A percentile compares a stretch with the other conserved stretches of the same genome.
Evolutionary conservation across 371 early-diverging fungal species (phyloP).

Genomic region (Mucor sp.): DNA sequence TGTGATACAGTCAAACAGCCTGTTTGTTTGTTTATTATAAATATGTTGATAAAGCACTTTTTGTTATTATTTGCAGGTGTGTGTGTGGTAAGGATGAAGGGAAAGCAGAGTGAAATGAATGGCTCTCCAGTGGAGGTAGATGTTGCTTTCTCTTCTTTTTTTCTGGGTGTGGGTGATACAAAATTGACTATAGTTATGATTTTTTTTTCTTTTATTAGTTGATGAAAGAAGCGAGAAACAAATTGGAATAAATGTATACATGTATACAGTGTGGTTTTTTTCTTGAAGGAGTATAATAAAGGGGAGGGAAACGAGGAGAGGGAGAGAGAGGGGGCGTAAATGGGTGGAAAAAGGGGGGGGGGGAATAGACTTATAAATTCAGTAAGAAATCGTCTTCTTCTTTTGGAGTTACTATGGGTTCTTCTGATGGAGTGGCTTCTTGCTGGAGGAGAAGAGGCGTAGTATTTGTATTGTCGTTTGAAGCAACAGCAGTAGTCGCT

Average conservation of each 20-base stretch:
- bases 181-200: neutral
- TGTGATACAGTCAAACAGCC: neutral
- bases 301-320: neutral
- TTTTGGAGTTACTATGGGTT: constrained; percentile 1
- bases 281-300: neutral
- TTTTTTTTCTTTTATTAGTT: neutral
- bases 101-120: too few relatives aligned
- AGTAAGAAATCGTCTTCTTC: constrained; percentile 8
- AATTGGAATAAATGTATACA: neutral
- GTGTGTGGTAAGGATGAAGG: neutral
- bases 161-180: neutral
- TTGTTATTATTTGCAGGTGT: neutral
- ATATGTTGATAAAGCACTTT: neutral
- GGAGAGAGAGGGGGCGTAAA: neutral
- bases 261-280: neutral
- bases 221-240: neutral
- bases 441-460: neutral
- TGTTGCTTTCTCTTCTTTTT: neutral
- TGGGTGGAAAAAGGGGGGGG: neutral
- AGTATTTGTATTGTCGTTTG: neutral
- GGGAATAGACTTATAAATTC: neutral
- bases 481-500: constrained; percentile 1
- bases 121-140: too few relatives aligned
- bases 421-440: neutral
- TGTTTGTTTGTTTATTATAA: neutral